Base-by-base conservation (phyloP, 495 filamentous ascomycete genomes). In the Thermothielavioides terrestris region DNA sequence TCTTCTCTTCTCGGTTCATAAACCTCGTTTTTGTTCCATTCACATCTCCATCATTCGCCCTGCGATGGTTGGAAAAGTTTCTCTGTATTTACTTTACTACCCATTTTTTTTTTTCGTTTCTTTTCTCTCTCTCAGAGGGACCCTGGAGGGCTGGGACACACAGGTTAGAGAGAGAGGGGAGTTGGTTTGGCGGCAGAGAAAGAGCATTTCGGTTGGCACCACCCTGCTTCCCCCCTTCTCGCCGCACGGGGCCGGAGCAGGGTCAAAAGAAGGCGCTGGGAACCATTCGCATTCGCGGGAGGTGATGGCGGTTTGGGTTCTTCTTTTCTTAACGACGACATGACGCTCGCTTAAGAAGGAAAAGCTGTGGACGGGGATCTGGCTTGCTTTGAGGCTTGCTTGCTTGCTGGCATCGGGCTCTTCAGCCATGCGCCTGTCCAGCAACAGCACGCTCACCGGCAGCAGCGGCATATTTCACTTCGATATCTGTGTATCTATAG, bases 231-330 rank as follows among this genome's bases (percentile, higher is more conserved):
- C 2, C 30, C 9, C 12, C 20, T 8, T 15, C 26, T 25, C 31
- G 2, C 17, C 35, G 46, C 36, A 35, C 15, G 36, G 26, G 21
- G n/a, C n/a, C n/a, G 23, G 20, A 36, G 4, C 8, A 46, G 32
- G 23, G 44, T 31, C 31, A 40, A 32, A 41, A 40, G 7, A 14
- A 23, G 36, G 46, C 46, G 37, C 46, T 31, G 46, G 46, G 41
- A 40, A 49, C 46, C 46, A 31, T 31, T 20, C 8, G 26, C 26
- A 21, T 39, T 31, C 23, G 23, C 28, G 23, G 25, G 25, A 17
- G 25, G 21, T 3, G 25, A 43, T 11, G 15, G 25, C 26, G 23
- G 2, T 42, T 15, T 1, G 26, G 17, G 44, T 48, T 39, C 5
- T 7, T 12, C 12, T 23, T 22, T 14, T 2, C 18, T 12, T 23